These are phyloP conservation scores for Lichina pygmaea DNA, from an alignment of 495 filamentous ascomycete genomes.

Conservation along the genomic window DNA sequence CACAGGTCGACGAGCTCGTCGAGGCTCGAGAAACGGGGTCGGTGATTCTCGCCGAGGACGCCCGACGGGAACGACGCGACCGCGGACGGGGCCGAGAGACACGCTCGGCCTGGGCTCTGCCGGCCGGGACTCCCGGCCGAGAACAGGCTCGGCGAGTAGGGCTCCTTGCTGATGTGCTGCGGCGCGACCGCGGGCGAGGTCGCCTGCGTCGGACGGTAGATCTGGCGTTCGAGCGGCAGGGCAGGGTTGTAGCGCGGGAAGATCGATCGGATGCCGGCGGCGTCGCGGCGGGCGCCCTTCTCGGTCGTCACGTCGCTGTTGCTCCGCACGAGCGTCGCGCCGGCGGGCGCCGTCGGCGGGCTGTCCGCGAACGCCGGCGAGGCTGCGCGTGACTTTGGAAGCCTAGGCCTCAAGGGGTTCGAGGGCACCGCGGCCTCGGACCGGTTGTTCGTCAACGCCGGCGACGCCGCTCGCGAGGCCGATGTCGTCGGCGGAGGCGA, in stretches of 20 bases:
- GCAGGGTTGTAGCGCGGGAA: slow-evolving; percentile 61
- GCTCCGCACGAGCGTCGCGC: slow-evolving; percentile 1
- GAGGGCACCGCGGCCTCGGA: not conserved
- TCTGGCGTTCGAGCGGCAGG: slow-evolving; percentile 37
- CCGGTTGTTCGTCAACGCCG: not conserved
- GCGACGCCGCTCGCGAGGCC: not conserved
- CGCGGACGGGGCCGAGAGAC: slow-evolving; percentile 14
- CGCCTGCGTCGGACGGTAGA: slow-evolving; percentile 33
- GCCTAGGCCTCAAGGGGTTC: not conserved
- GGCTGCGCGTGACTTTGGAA: not conserved
- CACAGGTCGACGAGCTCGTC: slow-evolving; percentile 22
- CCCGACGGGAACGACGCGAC: slow-evolving; percentile 18
- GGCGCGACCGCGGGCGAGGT: slow-evolving; percentile 25
- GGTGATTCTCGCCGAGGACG: slow-evolving; percentile 11
- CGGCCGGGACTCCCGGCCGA: not conserved
- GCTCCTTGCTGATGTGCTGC: slow-evolving; percentile 24
- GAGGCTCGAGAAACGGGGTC: slow-evolving; percentile 15
- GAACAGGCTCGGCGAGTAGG: slow-evolving; percentile 21
- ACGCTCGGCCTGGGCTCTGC: not conserved
- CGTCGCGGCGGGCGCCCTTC: not conserved
- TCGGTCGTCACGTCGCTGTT: not conserved
- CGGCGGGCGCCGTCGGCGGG: not conserved
- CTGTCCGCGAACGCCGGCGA: not conserved
- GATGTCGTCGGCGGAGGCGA: not conserved
- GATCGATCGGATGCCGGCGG: slow-evolving; percentile 35